Base-by-base conservation (phyloP, 2,329 filamentous ascomycete species). In the Ceratocystis papillata region DNA sequence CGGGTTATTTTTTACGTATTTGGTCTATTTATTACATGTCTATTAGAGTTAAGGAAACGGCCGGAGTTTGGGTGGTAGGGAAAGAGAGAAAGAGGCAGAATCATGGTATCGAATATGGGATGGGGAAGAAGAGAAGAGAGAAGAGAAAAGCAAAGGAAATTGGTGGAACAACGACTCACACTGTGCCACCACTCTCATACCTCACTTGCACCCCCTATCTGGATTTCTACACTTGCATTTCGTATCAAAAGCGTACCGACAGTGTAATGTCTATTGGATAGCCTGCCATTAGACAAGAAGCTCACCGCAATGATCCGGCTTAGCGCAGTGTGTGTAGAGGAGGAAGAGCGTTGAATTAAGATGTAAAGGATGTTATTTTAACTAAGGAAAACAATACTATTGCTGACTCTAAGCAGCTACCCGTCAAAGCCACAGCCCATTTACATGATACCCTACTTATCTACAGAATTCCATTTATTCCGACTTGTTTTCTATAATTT, bases 1-100 rank as follows among this genome's bases (percentile, higher is more conserved):
- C 25, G 69, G 74, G 53, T 33, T 63, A 59, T 59, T 8, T 59
- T 59, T 59, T 59, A 46, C 57, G 62, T 25, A 33, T 22, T 63
- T 60, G 55, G 65, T 33, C 48, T 62, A 61, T 59, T 28, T 44
- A 65, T 57, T 65, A 44, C 63, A 66, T 37, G 45, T 57, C 44
- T 41, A 57, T 63, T 50, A 65, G 37, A 65, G 20, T 59, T 46
- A 48, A 61, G 57, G 48, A 55, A 66, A 65, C 59, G 46, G 45
- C 55, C 45, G 68, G 68, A 68, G 12, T 10, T 64, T 50, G 25
- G 45, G 22, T 33, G n/a, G 45, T 15, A 41, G 37, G 37, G 37
- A 41, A 41, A 48, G 33, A 28, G 45, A 41, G 62, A 41, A 64
- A 64, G 55, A 59, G 25, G 3, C n/a, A 30, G 55, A 20, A 59